Conservation (phyloP, 2,329 filamentous ascomycete genomes). For the Fusarium metavorans region DNA sequence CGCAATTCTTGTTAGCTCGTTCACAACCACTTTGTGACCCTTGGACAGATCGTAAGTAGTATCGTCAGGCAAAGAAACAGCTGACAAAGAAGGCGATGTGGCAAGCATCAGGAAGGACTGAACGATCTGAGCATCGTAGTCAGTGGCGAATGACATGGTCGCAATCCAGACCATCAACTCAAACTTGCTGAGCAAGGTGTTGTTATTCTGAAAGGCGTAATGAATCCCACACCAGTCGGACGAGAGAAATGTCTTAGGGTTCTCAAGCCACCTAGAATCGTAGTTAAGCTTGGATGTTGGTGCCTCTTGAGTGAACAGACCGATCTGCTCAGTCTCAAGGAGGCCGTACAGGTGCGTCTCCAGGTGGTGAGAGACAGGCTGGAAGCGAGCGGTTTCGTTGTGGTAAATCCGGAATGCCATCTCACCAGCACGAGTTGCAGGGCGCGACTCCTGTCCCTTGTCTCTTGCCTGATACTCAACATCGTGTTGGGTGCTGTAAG, state of each 20-base stretch:
- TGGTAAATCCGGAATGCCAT: slow-evolving; percentile 2
- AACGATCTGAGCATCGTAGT: slow-evolving; percentile 10
- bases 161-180: slow-evolving; percentile 34
- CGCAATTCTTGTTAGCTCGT: neutral
- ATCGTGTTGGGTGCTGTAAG: slow-evolving; percentile 20
- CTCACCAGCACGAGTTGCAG: neutral
- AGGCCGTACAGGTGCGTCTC: neutral
- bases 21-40: neutral
- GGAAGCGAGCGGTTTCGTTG: neutral
- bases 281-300: slow-evolving; percentile 13
- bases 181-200: slow-evolving; percentile 27
- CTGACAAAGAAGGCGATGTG: neutral
- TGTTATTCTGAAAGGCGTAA: slow-evolving; percentile 17
- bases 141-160: slow-evolving; percentile 21
- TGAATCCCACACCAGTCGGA: slow-evolving; percentile 34
- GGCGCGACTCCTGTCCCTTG: neutral
- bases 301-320: neutral
- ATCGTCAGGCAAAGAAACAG: neutral
- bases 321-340: neutral
- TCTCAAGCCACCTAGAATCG: slow-evolving; percentile 31
- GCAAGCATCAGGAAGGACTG: slow-evolving; percentile 30
- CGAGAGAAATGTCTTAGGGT: neutral
- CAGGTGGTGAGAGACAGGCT: neutral
- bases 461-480: slow-evolving; percentile 22
- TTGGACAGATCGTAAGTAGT: neutral